phyloP scores from a whole-genome alignment of 148 eudicot species.

The Nepenthes gracilis region DNA sequence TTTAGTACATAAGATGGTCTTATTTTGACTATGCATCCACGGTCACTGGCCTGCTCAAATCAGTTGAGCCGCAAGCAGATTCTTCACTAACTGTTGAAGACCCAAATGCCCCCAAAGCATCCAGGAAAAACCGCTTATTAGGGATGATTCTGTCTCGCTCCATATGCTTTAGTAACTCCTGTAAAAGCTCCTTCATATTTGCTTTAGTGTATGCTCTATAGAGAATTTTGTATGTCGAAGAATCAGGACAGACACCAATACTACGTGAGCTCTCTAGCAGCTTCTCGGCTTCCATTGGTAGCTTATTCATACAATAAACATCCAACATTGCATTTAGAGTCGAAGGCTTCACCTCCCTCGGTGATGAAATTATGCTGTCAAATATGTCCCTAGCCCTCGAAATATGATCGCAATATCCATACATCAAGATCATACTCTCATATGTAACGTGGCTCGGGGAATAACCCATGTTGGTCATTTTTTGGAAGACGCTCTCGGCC shows the following conservation, averaged over 20 bases:
- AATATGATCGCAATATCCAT: slow-evolving; percentile 67
- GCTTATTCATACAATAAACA: slow-evolving; percentile 71
- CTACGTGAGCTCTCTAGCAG: slow-evolving; percentile 44
- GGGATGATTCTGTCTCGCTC: slow-evolving; percentile 80
- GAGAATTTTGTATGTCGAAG: slow-evolving; percentile 80
- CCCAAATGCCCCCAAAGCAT: slow-evolving; percentile 70
- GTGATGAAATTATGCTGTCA: slow-evolving; percentile 41
- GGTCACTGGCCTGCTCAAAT: slow-evolving; percentile 4
- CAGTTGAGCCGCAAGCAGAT: slow-evolving; percentile 14
- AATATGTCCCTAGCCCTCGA: slow-evolving; percentile 68
- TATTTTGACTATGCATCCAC: background rate
- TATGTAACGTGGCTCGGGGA: slow-evolving; percentile 64
- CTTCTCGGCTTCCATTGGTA: slow-evolving; percentile 63
- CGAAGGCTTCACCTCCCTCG: slow-evolving; percentile 55
- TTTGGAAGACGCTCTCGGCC: slow-evolving; percentile 53
- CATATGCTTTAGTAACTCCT: slow-evolving; percentile 52
- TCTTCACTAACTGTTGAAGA: slow-evolving; percentile 26
- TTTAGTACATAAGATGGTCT: no score
- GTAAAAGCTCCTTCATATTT: slow-evolving; percentile 53
- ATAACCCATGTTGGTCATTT: slow-evolving; percentile 59
- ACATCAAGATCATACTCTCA: slow-evolving; percentile 79
- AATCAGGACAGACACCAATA: slow-evolving; percentile 31
- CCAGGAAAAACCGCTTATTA: slow-evolving; percentile 60
- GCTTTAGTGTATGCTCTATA: slow-evolving; percentile 90
- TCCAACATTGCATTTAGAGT: slow-evolving; percentile 91